Conservation (phyloP, 768 basidiomycete genomes). For the Lentinula aciculospora region DNA sequence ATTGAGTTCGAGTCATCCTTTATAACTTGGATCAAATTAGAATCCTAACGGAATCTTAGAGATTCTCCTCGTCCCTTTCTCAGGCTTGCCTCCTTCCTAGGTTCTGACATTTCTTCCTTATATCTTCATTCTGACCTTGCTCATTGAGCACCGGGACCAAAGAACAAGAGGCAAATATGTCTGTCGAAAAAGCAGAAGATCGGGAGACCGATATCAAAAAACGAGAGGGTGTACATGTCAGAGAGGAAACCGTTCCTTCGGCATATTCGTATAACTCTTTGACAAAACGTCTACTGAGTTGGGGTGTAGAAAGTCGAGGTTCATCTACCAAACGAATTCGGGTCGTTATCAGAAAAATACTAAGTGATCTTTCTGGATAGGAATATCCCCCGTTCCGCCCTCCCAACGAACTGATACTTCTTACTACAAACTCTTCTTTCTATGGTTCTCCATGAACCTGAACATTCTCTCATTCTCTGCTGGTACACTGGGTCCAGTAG, state of each 20-base stretch:
- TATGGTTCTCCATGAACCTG: slow-evolving; percentile 47
- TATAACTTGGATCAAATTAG: no score
- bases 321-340: not conserved
- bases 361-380: slow-evolving; percentile 9
- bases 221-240: not conserved
- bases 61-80: no score
- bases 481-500: slow-evolving; percentile 38
- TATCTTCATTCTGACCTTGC: no score
- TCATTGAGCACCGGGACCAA: no score
- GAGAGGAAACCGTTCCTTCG: not conserved
- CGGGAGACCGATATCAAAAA: not conserved
- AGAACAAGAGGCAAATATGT: not conserved
- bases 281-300: not conserved
- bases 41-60: no score
- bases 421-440: slow-evolving; percentile 44
- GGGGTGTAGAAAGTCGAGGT: slow-evolving; percentile 7
- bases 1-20: no score
- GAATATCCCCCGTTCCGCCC: slow-evolving; percentile 32
- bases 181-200: not conserved
- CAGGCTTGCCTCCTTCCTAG: no score
- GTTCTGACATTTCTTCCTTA: no score
- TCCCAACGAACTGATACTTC: slow-evolving; percentile 36
- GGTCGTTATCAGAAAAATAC: not conserved
- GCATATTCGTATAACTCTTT: not conserved
- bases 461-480: slow-evolving; percentile 44